These are phyloP conservation scores for Torulaspora franciscae DNA, from an alignment of 805 yeast species.

Conservation along the genomic window DNA sequence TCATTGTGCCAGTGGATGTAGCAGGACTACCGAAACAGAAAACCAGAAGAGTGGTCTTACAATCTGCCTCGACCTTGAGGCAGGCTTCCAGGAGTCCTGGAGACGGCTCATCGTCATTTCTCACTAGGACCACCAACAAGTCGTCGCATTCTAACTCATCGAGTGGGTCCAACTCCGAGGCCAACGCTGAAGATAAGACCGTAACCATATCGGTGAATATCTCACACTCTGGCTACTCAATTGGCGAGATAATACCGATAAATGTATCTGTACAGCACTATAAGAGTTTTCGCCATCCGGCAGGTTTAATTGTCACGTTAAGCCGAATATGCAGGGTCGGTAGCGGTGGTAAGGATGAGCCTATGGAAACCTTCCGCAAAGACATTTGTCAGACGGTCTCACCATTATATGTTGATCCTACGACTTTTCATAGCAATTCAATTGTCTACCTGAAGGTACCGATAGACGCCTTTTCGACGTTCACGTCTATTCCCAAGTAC, in stretches of 20 bases:
- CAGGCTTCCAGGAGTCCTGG: slow-evolving; percentile 5
- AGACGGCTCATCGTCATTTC: slow-evolving; percentile 23
- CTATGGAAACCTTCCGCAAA: slow-evolving; percentile 61
- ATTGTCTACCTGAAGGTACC: slow-evolving; percentile 69
- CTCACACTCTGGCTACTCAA: slow-evolving; percentile 63
- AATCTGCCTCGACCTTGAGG: slow-evolving; percentile 40
- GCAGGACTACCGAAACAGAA: slow-evolving; percentile 59
- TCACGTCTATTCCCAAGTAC: slow-evolving; percentile 50
- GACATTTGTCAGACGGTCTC: slow-evolving; percentile 73
- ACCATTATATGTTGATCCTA: slow-evolving; percentile 76
- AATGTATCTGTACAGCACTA: slow-evolving; percentile 63
- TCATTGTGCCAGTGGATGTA: slow-evolving; percentile 73
- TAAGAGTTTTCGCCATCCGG: slow-evolving; percentile 60
- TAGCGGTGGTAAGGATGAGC: slow-evolving; percentile 51
- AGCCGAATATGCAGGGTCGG: slow-evolving; percentile 71
- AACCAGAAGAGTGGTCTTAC: slow-evolving; percentile 59
- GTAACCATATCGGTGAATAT: slow-evolving; percentile 43
- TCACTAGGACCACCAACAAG: slow-evolving; percentile 24
- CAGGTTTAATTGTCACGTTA: slow-evolving; percentile 73
- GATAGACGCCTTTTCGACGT: slow-evolving; percentile 80
- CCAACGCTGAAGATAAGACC: slow-evolving; percentile 19
- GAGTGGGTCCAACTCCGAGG: slow-evolving; percentile 8
- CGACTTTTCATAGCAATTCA: slow-evolving; percentile 49
- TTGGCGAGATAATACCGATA: slow-evolving; percentile 78
- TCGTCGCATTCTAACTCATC: slow-evolving; percentile 22